A percentile compares a stretch with the other conserved stretches of the same genome.
Conservation (phyloP, 2,329 filamentous ascomycete genomes). For the Phialocephala subalpina region DNA sequence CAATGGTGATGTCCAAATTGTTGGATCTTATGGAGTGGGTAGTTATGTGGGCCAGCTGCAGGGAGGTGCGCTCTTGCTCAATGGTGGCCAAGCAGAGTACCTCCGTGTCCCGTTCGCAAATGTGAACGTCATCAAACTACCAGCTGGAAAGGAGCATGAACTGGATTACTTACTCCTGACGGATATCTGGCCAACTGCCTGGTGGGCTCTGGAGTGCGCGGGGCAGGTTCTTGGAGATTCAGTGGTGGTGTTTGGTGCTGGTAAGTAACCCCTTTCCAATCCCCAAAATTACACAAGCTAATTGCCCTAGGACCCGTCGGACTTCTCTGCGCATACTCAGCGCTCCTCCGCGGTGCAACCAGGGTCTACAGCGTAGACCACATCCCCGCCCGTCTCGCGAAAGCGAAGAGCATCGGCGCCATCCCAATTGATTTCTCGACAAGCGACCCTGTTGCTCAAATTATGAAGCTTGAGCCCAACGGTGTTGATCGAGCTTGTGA, state of each 20-base stretch:
- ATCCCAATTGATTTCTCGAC: slow-evolving; percentile 46
- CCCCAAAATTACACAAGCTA: neutral
- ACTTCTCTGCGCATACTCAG: slow-evolving; percentile 45
- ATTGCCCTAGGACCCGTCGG: slow-evolving; percentile 41
- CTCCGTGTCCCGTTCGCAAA: slow-evolving; percentile 81
- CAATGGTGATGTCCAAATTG: slow-evolving; percentile 56
- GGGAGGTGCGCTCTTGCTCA: slow-evolving; percentile 50
- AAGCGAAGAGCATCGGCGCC: slow-evolving; percentile 43
- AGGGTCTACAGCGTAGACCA: slow-evolving; percentile 46
- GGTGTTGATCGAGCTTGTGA: no score
- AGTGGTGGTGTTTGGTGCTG: slow-evolving; percentile 47
- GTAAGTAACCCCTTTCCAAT: slow-evolving; percentile 21
- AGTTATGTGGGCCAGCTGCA: slow-evolving; percentile 3
- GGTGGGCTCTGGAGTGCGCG: slow-evolving; percentile 35
- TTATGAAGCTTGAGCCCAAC: slow-evolving; percentile 38
- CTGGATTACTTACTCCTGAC: slow-evolving; percentile 42
- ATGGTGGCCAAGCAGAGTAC: slow-evolving; percentile 86
- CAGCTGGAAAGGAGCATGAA: slow-evolving; percentile 48
- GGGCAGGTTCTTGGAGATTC: slow-evolving; percentile 40
- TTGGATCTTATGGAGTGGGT: slow-evolving; percentile 51
- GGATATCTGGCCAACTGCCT: slow-evolving; percentile 44
- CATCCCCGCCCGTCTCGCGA: slow-evolving; percentile 38
- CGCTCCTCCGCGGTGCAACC: slow-evolving; percentile 44
- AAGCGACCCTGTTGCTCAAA: slow-evolving; percentile 42
- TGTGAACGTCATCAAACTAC: slow-evolving; percentile 81